Base-by-base conservation (phyloP, 345 rosid genomes). In the Gossypium bickii region DNA sequence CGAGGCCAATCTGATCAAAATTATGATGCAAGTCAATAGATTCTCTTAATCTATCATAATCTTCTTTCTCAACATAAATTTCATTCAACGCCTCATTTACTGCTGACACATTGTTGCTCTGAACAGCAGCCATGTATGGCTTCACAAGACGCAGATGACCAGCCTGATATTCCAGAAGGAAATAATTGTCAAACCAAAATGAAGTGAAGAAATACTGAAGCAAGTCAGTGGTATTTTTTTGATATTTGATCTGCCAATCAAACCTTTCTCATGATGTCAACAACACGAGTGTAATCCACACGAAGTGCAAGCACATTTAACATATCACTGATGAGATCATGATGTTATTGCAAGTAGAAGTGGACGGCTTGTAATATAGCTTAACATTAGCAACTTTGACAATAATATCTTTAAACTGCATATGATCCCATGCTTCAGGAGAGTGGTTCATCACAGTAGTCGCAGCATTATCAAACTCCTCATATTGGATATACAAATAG, bases 361-460 rank as follows among this genome's bases (percentile, higher is more conserved):
- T 93, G 98, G 74, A 95, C 99, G 3, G 97, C 97, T 91, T 95
- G 73, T 95, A 95, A 81, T 93, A 95, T 51, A 95, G 80, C 76
- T 93, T 98, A 45, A 95, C 99, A 78, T 86, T 95, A 7, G 97
- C 97, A 82, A 95, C 97, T 87, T 95, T 89, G 59, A 87, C 94
- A 0, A 85, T 86, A 48, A 91, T 91, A 79, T 95, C 99, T 80
- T 91, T 95, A 81, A 93, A 95, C 79, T 90, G 97, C 98, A 95
- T 89, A 92, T 95, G 98, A 73, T 95, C 99, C 99, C 98, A 95
- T n/a, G 99, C 98, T 85, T 91, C 98, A 1, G 98, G 99, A 52
- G 99, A 95, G 87, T 95, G 99, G 76, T 95, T 93, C 98, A 95
- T 95, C 61, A 95, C 89, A 45, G 99, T 93, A 56, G 97, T 90